Evolutionary conservation across 2,329 filamentous ascomycete genomes (phyloP).

Genomic region (Penicillium sclerotiorum): DNA sequence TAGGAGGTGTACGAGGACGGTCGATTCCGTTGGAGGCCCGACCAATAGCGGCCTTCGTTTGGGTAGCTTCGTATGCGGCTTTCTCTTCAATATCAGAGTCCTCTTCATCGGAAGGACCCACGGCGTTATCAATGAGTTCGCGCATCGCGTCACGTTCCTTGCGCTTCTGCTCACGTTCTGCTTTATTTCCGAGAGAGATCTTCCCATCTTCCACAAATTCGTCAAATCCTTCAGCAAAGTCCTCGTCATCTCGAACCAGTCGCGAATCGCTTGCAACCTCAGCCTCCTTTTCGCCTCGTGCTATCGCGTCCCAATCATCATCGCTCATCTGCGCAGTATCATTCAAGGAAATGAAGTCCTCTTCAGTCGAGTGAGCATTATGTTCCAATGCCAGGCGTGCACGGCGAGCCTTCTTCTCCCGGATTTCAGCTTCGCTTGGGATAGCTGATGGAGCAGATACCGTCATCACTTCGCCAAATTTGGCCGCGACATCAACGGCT

Average conservation of each 20-base stretch:
- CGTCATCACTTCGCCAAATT: conserved; percentile 49
- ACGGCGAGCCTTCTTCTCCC: conserved; percentile 85
- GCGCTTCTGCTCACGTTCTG: conserved; percentile 69
- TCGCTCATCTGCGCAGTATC: conserved; percentile 37
- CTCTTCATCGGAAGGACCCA: conserved; percentile 64
- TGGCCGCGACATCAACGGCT: conserved; percentile 53
- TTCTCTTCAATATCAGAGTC: conserved; percentile 67
- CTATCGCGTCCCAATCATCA: conserved; percentile 48
- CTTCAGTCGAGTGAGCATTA: conserved; percentile 67
- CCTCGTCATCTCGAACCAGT: conserved; percentile 82
- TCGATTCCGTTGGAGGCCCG: conserved; percentile 37
- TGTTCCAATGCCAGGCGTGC: conserved; percentile 76
- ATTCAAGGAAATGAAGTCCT: conserved; percentile 53
- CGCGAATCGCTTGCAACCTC: conserved; percentile 69
- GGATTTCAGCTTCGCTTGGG: conserved; percentile 80
- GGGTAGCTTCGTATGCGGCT: conserved; percentile 83
- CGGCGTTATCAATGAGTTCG: conserved; percentile 77
- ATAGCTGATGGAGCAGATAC: conserved; percentile 54
- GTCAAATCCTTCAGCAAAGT: conserved; percentile 91
- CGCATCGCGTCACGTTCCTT: conserved; percentile 77
- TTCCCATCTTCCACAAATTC: conserved; percentile 85
- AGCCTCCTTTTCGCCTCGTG: conserved; percentile 56
- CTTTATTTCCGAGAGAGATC: conserved; percentile 75
- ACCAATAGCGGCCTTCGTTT: conserved; percentile 82
- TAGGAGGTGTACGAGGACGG: conserved; percentile 64